Percentiles rank a stretch among this genome's conserved stretches.
These are phyloP conservation scores for Candida silvicultrix DNA, from an alignment of 805 yeast species.

Conservation along the genomic window DNA sequence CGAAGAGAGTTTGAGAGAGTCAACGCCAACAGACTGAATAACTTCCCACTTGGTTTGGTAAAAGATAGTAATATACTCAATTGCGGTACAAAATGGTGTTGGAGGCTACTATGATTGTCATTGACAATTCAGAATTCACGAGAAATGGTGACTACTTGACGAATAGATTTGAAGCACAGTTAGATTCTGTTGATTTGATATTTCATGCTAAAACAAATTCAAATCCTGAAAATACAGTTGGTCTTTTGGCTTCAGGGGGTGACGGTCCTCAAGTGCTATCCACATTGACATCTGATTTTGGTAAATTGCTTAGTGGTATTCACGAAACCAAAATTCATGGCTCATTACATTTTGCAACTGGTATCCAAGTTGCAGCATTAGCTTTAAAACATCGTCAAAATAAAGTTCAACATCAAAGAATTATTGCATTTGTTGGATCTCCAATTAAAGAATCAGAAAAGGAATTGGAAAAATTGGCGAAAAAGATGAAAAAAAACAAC, in stretches of 20 bases:
- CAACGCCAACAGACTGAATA: too few species aligned
- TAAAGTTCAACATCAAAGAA: slow-evolving; percentile 85
- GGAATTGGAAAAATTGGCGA: slow-evolving; percentile 79
- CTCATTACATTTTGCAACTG: slow-evolving; percentile 61
- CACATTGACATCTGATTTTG: slow-evolving; percentile 82
- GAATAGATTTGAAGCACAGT: slow-evolving; percentile 86
- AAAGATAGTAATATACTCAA: too few species aligned
- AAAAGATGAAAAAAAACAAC: slow-evolving; percentile 88
- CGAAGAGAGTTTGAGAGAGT: not conserved
- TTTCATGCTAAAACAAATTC: slow-evolving; percentile 81
- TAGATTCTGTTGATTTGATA: slow-evolving; percentile 80
- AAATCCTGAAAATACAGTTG: slow-evolving; percentile 94
- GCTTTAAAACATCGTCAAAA: slow-evolving; percentile 96
- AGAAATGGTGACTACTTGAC: slow-evolving; percentile 92
- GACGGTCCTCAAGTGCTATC: slow-evolving; percentile 80
- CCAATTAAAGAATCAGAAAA: slow-evolving; percentile 67
- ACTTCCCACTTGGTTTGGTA: too few species aligned
- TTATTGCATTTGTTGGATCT: slow-evolving; percentile 82
- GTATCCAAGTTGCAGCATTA: slow-evolving; percentile 87
- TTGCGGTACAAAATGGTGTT: slow-evolving; percentile 80
- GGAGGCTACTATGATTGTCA: slow-evolving; percentile 92
- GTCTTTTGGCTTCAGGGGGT: slow-evolving; percentile 85
- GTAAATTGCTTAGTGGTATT: slow-evolving; percentile 76
- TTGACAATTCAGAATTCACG: slow-evolving; percentile 94
- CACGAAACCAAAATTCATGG: slow-evolving; percentile 77